Conservation (phyloP, 2,329 filamentous ascomycete species). For the Pyricularia pennisetigena region DNA sequence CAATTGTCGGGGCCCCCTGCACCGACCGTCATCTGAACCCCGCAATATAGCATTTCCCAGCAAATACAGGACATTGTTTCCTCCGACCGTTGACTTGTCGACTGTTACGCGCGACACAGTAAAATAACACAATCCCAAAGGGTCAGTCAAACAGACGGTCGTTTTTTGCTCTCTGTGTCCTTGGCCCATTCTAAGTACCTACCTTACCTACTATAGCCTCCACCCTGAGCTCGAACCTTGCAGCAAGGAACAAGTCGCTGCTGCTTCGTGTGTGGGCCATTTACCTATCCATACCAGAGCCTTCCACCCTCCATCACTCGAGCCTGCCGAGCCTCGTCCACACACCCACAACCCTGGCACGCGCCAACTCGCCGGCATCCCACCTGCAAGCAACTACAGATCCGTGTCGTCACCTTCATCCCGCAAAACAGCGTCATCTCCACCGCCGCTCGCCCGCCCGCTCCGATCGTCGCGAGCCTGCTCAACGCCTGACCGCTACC, state of each 20-base stretch:
- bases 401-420: neutral
- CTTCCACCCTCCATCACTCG: neutral
- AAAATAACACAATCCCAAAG: neutral
- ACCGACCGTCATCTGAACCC: slow-evolving; percentile 3
- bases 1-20: slow-evolving; percentile 4
- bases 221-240: neutral
- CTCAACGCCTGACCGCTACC: neutral
- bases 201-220: neutral
- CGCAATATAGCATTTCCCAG: neutral
- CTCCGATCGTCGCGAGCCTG: neutral
- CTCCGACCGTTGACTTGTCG: neutral
- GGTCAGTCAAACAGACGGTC: neutral
- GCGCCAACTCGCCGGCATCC: neutral
- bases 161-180: neutral
- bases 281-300: neutral
- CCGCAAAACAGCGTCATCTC: neutral
- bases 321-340: neutral
- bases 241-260: neutral
- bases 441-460: neutral
- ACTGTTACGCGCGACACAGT: neutral
- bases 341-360: neutral
- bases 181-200: too few species aligned
- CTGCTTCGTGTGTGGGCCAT: neutral
- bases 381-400: neutral
- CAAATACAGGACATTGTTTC: neutral